Evolutionary conservation across 139 green algal species (phyloP).

Genomic region (Asterochloris sp.): DNA sequence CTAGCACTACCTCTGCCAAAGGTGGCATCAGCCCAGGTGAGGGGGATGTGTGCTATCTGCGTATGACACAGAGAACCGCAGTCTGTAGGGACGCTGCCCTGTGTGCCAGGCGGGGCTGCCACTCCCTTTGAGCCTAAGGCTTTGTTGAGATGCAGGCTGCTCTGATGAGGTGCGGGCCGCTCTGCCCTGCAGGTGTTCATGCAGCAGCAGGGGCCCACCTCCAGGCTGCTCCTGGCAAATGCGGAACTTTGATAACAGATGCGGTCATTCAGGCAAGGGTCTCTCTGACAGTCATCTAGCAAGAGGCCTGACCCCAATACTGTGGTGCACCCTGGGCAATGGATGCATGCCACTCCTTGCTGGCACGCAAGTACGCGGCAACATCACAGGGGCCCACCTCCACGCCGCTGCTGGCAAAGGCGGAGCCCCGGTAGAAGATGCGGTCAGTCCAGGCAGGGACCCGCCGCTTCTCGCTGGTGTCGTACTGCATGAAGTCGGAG

Average conservation of each 20-base stretch:
- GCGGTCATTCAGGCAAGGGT: slow-evolving; percentile 87
- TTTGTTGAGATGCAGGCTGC: no score
- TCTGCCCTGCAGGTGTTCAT: neutral
- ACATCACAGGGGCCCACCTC: neutral
- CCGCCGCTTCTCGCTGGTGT: slow-evolving; percentile 80
- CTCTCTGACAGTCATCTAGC: no score
- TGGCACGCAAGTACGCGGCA: neutral
- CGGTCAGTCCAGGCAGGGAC: slow-evolving; percentile 89
- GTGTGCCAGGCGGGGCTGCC: no score
- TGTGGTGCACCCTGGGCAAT: no score
- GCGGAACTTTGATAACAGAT: slow-evolving; percentile 79
- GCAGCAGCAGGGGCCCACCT: neutral
- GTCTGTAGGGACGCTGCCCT: no score
- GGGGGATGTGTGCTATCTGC: no score
- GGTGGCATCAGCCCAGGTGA: no score
- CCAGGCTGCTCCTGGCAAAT: neutral
- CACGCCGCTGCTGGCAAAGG: slow-evolving; percentile 1
- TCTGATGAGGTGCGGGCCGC: no score
- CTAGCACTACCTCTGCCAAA: no score
- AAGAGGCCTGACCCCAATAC: no score
- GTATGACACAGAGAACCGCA: no score
- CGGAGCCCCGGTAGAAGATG: slow-evolving; percentile 81
- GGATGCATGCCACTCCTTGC: neutral
- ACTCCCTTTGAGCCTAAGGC: no score
- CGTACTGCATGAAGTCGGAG: slow-evolving; percentile 57